Evolutionary conservation across 257 asterid species (phyloP).

Genomic region (Solanum neorickii): DNA sequence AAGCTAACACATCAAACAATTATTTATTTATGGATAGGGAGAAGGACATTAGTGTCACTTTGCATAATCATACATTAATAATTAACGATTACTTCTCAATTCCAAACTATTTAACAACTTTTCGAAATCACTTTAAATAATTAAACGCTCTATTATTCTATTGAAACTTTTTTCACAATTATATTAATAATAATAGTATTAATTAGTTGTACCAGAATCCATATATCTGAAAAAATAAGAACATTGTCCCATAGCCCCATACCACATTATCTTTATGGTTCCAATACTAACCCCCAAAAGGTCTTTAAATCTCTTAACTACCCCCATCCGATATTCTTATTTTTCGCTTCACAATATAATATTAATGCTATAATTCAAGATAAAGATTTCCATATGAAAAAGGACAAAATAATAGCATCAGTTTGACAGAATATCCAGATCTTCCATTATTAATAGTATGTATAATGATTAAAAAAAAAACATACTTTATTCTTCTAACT

Average conservation of each 20-base stretch:
- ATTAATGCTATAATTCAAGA: not conserved
- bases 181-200: not conserved
- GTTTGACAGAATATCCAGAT: not conserved
- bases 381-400: not conserved
- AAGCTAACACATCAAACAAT: not conserved
- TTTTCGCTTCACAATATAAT: not conserved
- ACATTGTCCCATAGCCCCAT: not conserved
- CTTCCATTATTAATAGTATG: not conserved
- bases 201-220: not conserved
- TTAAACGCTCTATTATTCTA: not conserved
- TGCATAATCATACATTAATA: not conserved
- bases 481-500: fast-evolving
- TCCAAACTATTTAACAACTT: not conserved
- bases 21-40: not conserved
- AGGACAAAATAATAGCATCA: not conserved
- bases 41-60: not conserved
- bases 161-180: not conserved
- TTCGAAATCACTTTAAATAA: not conserved
- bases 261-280: not conserved
- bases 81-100: not conserved
- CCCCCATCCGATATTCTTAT: not conserved
- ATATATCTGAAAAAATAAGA: not conserved
- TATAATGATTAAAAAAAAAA: not conserved
- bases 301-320: not conserved
- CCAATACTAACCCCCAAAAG: not conserved